Evolutionary conservation across 2,329 filamentous ascomycete species (phyloP).

Genomic region (Trichoderma koningii): DNA sequence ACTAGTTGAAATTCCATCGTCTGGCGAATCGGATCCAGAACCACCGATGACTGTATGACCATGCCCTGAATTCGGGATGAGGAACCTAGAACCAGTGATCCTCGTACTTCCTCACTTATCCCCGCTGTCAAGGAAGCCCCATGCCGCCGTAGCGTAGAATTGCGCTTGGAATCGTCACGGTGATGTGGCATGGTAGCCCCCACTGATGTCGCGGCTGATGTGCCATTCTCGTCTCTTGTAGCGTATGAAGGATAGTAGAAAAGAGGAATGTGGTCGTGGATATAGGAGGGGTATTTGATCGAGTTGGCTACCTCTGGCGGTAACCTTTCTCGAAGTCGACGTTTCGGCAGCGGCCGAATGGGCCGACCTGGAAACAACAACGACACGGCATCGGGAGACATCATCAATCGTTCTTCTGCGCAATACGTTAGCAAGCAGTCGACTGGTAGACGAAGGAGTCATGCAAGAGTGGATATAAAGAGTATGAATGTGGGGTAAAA

Average conservation of each 20-base stretch:
- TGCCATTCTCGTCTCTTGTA: conserved; percentile 49
- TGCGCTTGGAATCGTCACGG: conserved; percentile 32
- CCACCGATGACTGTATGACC: conserved; percentile 46
- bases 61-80: conserved; percentile 50
- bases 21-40: conserved; percentile 47
- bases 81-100: conserved; percentile 48
- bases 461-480: not conserved
- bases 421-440: not conserved
- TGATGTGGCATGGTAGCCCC: conserved; percentile 28
- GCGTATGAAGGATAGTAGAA: conserved; percentile 64
- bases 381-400: conserved; percentile 75
- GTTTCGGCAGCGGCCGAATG: conserved; percentile 88
- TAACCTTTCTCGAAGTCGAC: conserved; percentile 81
- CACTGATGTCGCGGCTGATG: not conserved
- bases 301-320: conserved; percentile 81
- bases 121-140: conserved; percentile 57
- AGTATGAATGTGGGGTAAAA: conserved; percentile 16
- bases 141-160: conserved; percentile 31
- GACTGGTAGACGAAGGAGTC: conserved; percentile 8
- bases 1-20: conserved; percentile 57
- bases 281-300: conserved; percentile 78
- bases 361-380: conserved; percentile 84
- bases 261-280: conserved; percentile 69
- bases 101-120: conserved; percentile 50
- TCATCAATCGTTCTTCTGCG: conserved; percentile 35